phyloP scores from a whole-genome alignment of 495 filamentous ascomycete species.

The Hyphodiscus hymeniophilus region DNA sequence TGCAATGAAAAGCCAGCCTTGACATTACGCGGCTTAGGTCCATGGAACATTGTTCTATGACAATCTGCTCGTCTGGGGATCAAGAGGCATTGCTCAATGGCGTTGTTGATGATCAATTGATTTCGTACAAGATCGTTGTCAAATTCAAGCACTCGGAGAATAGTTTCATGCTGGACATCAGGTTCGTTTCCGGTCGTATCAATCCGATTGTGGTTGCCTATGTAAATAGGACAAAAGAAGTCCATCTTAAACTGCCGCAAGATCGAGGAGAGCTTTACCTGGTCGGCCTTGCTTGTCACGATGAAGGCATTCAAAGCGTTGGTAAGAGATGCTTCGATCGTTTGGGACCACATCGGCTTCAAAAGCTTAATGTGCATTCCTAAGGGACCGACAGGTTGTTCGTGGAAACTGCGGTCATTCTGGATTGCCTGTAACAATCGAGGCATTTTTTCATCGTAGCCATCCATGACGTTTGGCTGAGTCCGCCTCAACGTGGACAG shows the following conservation, averaged over 20 bases:
- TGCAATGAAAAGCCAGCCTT: conserved; percentile 59
- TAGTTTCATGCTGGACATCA: conserved; percentile 60
- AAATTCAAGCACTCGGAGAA: conserved; percentile 71
- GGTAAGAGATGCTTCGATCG: conserved; percentile 69
- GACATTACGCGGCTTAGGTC: conserved; percentile 56
- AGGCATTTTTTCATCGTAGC: conserved; percentile 55
- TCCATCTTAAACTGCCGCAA: conserved; percentile 51
- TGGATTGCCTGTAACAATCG: conserved; percentile 58
- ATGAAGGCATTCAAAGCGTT: conserved; percentile 62
- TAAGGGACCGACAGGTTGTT: conserved; percentile 76
- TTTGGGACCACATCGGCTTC: conserved; percentile 75
- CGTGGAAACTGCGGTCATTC: conserved; percentile 53
- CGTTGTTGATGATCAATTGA: conserved; percentile 73
- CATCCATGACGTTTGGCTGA: conserved; percentile 42
- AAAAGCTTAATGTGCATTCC: conserved; percentile 65
- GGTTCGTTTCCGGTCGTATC: conserved; percentile 65
- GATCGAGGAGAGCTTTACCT: conserved; percentile 47
- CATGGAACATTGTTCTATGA: conserved; percentile 59
- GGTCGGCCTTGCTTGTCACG: conserved; percentile 66
- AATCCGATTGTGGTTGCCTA: conserved; percentile 51
- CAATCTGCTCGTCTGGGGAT: conserved; percentile 60
- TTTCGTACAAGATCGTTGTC: conserved; percentile 69
- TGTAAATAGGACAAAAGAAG: conserved; percentile 23
- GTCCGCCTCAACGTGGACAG: conserved; percentile 40
- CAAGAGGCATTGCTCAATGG: conserved; percentile 77